Evolutionary conservation across 2,329 filamentous ascomycete genomes (phyloP), one percentile per base, ranked within the genome.

Genomic region (Colletotrichum sp.): DNA sequence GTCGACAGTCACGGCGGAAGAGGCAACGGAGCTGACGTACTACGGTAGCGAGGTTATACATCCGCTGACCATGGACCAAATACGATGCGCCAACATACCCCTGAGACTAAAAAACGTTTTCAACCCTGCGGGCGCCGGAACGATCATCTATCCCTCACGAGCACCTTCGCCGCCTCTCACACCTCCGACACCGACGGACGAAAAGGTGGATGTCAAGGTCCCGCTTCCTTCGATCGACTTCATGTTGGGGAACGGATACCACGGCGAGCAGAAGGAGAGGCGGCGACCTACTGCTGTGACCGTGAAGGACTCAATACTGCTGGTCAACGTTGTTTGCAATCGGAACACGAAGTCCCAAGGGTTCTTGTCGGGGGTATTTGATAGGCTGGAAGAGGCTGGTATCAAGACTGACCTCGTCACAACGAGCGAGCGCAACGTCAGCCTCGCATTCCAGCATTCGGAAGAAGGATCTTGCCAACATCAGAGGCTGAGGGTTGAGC

Each of bases 271-370:
- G 4, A 34, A 61, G 9, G 72, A 74, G 18, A 58, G 72, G 36
- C 94, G 93, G 83, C 88, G 93, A 43, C 94, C 94, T 27, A 97
- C 94, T 2, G 94, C 97, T 8, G 96, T 99, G 21, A 99, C 97
- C 9, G 97, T 98, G 86, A 99, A 99, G 87, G 94, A 96, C 84
- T 93, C 95, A 81, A 98, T 99, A 80, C 93, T 96, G 55, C 95
- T 99, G 76, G 95, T 99, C 80, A 99, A 99, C 84, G 95, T 99
- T 57, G 96, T 98, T 87, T 98, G 95, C 68, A 98, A 99, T 86
- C 98, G 98, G 86, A 93, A 96, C 76, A 97, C 96, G 7, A 94
- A 98, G 76, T 97, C 96, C 0, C 97, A 98, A 82, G 96, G 96
- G 54, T 99, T 99, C 85, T 93, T 98, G 79, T 96, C 96, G 59